Percentiles rank a stretch among this genome's conserved stretches.
Conservation (phyloP, 2,329 filamentous ascomycete species). For the Chaetomium strumarium region DNA sequence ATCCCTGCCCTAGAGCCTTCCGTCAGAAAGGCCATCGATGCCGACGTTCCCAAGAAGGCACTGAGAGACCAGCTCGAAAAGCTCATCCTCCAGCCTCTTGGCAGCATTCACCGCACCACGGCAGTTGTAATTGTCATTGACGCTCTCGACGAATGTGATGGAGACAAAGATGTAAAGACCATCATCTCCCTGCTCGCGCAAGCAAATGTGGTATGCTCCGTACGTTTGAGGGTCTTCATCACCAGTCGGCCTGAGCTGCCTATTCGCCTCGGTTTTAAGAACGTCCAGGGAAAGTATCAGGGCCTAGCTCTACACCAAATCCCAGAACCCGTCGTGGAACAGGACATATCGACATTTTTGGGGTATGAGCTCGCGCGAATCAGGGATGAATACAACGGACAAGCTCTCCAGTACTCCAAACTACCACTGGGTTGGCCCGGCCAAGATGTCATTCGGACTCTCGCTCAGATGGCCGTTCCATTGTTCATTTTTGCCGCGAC, state of each 20-base stretch:
- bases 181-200: conserved; percentile 30
- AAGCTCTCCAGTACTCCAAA: background rate
- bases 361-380: conserved; percentile 29
- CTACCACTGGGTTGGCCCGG: conserved; percentile 20
- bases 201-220: conserved; percentile 17
- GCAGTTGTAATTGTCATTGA: conserved; percentile 29
- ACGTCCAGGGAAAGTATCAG: conserved; percentile 26
- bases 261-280: conserved; percentile 32
- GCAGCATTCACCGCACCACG: background rate
- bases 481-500: conserved; percentile 30
- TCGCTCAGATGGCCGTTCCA: conserved; percentile 21
- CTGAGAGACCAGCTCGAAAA: conserved; percentile 35
- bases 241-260: conserved; percentile 39
- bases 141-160: conserved; percentile 28
- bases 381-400: conserved; percentile 24
- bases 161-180: conserved; percentile 26
- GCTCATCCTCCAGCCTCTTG: conserved; percentile 34
- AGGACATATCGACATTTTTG: conserved; percentile 34
- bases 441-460: conserved; percentile 4
- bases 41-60: conserved; percentile 24
- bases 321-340: conserved; percentile 24
- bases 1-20: conserved; percentile 27
- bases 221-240: conserved; percentile 32
- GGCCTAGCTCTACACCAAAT: conserved; percentile 32
- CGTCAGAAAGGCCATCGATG: conserved; percentile 28